Percentiles rank a stretch among this genome's conserved stretches.
phyloP scores from a whole-genome alignment of 179 eudicot genomes.

The Silene coronaria region DNA sequence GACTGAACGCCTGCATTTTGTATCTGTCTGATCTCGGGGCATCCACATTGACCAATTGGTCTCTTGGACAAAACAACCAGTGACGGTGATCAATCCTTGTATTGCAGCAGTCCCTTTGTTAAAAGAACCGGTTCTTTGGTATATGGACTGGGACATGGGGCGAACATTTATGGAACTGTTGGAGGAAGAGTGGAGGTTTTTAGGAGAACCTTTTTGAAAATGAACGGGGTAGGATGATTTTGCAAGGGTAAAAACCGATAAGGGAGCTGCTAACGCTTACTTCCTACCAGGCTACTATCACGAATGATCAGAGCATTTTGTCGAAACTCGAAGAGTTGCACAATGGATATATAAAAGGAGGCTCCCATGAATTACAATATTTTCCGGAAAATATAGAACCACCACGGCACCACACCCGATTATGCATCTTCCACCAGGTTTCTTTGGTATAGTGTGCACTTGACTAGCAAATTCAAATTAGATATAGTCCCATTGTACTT shows the following conservation, averaged over 20 bases:
- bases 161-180: background rate
- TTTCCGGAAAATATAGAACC: conserved; percentile 25
- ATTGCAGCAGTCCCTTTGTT: background rate
- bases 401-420: conserved; percentile 39
- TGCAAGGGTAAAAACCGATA: background rate
- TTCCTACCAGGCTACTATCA: background rate
- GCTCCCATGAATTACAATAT: conserved; percentile 19
- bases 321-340: conserved; percentile 14
- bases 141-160: background rate
- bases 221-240: background rate
- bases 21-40: conserved; percentile 26
- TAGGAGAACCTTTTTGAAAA: background rate
- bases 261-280: too few species aligned
- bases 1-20: conserved; percentile 32
- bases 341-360: conserved; percentile 9
- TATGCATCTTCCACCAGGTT: conserved; percentile 27
- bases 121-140: background rate
- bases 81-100: background rate
- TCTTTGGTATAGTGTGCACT: conserved; percentile 10
- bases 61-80: too few species aligned
- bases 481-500: background rate
- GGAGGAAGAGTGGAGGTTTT: background rate
- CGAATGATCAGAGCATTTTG: conserved; percentile 20
- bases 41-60: background rate
- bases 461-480: background rate